Percentiles rank a stretch among this genome's conserved stretches.
Evolutionary conservation across 352 stramenopile genomes (phyloP).

Genomic region (Pseudoperonospora humuli): DNA sequence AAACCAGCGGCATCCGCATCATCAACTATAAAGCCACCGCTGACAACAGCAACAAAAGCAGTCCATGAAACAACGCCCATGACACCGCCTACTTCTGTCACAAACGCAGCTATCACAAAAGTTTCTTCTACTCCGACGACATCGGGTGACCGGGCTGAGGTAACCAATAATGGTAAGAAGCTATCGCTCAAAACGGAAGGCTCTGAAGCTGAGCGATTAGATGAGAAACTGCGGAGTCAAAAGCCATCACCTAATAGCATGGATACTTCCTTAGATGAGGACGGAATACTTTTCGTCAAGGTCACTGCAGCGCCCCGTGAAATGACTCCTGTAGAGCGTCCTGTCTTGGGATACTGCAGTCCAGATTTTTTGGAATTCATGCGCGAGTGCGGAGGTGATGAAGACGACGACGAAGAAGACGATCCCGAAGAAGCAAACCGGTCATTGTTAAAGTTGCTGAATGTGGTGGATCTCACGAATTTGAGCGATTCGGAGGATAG

Average conservation of each 20-base stretch:
- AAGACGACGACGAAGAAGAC: slow-evolving; percentile 27
- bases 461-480: slow-evolving; percentile 57
- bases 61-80: not conserved
- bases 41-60: not conserved
- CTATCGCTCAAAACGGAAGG: slow-evolving; percentile 27
- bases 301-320: slow-evolving; percentile 4
- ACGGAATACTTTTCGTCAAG: slow-evolving; percentile 6
- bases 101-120: not conserved
- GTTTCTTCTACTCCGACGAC: not conserved
- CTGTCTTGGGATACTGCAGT: slow-evolving; percentile 30
- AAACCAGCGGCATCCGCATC: not conserved
- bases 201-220: not conserved
- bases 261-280: slow-evolving; percentile 1
- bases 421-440: slow-evolving; percentile 33
- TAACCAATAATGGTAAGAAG: slow-evolving; percentile 4
- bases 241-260: slow-evolving; percentile 1
- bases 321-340: slow-evolving; percentile 11
- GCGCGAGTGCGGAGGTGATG: slow-evolving; percentile 34
- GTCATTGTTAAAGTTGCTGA: slow-evolving; percentile 31
- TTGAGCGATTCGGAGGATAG: slow-evolving; percentile 44
- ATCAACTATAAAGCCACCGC: not conserved
- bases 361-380: slow-evolving; percentile 41
- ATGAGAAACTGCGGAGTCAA: not conserved
- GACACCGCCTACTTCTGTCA: not conserved
- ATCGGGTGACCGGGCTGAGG: not conserved